These are phyloP conservation scores for Scutellaria galericulata DNA, from an alignment of 257 asterid genomes.

Conservation along the genomic window DNA sequence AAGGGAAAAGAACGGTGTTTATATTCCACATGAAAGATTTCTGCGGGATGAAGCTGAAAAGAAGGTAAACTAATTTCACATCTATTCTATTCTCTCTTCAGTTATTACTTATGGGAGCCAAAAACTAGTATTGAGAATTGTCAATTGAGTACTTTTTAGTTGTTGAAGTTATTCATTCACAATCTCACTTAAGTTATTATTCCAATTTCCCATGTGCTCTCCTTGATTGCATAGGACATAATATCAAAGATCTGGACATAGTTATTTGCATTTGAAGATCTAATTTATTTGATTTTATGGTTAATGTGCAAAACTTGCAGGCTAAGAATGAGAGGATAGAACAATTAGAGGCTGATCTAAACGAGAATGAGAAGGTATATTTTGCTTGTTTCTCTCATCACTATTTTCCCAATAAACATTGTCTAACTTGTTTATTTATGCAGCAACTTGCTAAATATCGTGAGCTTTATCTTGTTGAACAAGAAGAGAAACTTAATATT, in stretches of 20 bases:
- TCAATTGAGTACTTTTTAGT: conserved; percentile 12
- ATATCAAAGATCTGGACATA: background rate
- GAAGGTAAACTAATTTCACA: conserved; percentile 52
- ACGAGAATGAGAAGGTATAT: conserved; percentile 58
- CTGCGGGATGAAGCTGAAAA: conserved; percentile 79
- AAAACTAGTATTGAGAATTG: background rate
- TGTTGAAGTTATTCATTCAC: conserved; percentile 1
- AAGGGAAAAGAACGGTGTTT: conserved; percentile 86
- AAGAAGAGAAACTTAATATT: conserved; percentile 66
- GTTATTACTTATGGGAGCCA: background rate
- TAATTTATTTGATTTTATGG: conserved; percentile 7
- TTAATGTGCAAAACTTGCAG: conserved; percentile 49
- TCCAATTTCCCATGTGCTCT: background rate
- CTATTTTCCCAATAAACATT: background rate
- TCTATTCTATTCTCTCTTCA: background rate
- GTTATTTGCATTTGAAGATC: background rate
- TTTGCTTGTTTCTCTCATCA: conserved; percentile 11
- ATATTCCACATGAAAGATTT: conserved; percentile 85
- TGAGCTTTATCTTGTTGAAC: conserved; percentile 72
- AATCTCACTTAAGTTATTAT: background rate
- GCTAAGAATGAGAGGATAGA: conserved; percentile 76
- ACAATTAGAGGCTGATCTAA: conserved; percentile 70
- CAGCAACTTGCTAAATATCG: conserved; percentile 66
- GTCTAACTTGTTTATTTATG: conserved; percentile 30
- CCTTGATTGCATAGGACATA: background rate